phyloP scores from a whole-genome alignment of 1,139 yeast species.

The Blastobotrys raffinosifermentans region DNA sequence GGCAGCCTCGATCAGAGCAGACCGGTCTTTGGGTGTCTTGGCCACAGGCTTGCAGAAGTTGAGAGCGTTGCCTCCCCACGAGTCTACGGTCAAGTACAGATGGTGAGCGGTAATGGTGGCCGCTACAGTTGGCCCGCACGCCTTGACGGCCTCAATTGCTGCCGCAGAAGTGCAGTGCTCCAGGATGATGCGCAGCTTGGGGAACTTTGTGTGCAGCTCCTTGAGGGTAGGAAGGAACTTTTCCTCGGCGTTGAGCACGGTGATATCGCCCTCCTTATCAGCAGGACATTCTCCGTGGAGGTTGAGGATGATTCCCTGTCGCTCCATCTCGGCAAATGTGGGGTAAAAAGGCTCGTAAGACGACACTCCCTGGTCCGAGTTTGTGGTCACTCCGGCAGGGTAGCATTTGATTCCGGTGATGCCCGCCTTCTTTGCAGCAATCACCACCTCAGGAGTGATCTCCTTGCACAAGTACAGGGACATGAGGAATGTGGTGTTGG shows the following conservation, averaged over 20 bases:
- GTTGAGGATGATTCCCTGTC: slow-evolving; percentile 68
- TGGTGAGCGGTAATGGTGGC: slow-evolving; percentile 98
- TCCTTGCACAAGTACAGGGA: slow-evolving; percentile 73
- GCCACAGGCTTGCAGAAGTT: slow-evolving; percentile 98
- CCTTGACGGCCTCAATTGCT: slow-evolving; percentile 71
- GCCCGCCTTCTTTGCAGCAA: slow-evolving; percentile 65
- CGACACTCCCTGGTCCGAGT: slow-evolving; percentile 86
- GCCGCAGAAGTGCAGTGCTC: slow-evolving; percentile 95
- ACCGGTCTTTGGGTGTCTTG: slow-evolving; percentile 76
- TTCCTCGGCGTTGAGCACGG: slow-evolving; percentile 90
- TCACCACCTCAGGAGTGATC: slow-evolving; percentile 78
- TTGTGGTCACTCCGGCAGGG: slow-evolving; percentile 98
- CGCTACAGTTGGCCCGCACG: slow-evolving; percentile 69
- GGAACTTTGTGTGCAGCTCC: slow-evolving; percentile 76
- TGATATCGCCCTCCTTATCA: slow-evolving; percentile 44
- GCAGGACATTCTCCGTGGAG: slow-evolving; percentile 93
- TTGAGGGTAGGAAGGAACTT: slow-evolving; percentile 85
- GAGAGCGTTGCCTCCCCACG: slow-evolving; percentile 95
- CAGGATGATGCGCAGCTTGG: slow-evolving; percentile 75
- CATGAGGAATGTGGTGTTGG: slow-evolving; percentile 85
- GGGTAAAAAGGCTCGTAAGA: slow-evolving; percentile 87
- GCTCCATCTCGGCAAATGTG: slow-evolving; percentile 80
- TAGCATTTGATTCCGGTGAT: slow-evolving; percentile 84
- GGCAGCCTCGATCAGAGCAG: slow-evolving; percentile 80
- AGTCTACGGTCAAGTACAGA: slow-evolving; percentile 77